Conservation (phyloP, 1,284 basidiomycete genomes). For the Naganishia cerealis region DNA sequence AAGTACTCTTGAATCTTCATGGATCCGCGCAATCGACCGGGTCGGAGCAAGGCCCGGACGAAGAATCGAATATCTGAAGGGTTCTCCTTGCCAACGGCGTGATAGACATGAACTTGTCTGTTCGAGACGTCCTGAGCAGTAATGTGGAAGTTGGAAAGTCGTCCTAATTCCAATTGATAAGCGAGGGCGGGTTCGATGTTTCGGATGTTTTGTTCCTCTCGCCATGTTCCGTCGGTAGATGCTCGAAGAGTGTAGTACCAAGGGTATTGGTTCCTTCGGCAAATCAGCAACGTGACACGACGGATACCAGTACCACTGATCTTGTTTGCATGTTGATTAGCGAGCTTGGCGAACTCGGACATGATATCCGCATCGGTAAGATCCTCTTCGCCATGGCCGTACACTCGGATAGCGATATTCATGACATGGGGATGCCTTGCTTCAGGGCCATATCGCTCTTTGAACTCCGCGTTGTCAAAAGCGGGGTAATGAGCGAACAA, state of each 20-base stretch:
- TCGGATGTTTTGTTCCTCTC: constrained; percentile 92
- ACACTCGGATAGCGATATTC: constrained; percentile 86
- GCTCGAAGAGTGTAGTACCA: constrained; percentile 90
- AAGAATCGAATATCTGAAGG: constrained; percentile 97
- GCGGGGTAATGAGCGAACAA: constrained; percentile 62
- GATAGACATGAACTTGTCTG: constrained; percentile 95
- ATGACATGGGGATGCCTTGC: constrained; percentile 83
- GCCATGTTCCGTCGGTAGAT: constrained; percentile 68
- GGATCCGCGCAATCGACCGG: constrained; percentile 83
- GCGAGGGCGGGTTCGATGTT: constrained; percentile 98
- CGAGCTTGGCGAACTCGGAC: constrained; percentile 68
- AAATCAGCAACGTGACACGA: constrained; percentile 87
- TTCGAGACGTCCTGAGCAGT: constrained; percentile 89
- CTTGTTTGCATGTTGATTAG: constrained; percentile 68
- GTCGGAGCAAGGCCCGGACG: constrained; percentile 91
- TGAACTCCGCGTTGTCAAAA: constrained; percentile 71
- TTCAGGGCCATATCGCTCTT: constrained; percentile 70
- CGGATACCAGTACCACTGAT: constrained; percentile 78
- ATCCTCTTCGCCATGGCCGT: constrained; percentile 72
- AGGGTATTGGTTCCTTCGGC: constrained; percentile 87
- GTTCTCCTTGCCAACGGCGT: constrained; percentile 91
- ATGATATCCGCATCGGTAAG: constrained; percentile 77
- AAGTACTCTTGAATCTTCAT: constrained; percentile 96
- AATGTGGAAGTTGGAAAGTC: constrained; percentile 94
- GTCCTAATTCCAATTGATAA: constrained; percentile 95